These are phyloP conservation scores for Teratosphaeriaceae sp. DNA, from an alignment of 2,329 filamentous ascomycete genomes.

Conservation along the genomic window DNA sequence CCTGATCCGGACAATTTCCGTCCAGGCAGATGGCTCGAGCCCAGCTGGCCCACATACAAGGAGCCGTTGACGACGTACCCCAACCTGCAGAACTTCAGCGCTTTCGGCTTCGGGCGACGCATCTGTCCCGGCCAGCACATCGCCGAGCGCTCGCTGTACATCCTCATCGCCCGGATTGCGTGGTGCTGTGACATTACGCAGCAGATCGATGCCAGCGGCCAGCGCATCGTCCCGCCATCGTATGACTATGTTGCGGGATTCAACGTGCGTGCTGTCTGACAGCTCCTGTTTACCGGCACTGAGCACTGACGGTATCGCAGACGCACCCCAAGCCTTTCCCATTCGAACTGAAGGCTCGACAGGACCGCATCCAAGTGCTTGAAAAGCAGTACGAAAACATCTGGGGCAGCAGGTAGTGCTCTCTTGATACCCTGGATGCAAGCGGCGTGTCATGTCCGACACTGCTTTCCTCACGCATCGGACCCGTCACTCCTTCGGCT, in stretches of 20 bases:
- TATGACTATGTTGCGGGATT: slow-evolving; percentile 17
- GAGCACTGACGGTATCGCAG: neutral
- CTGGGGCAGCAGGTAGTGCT: too few relatives aligned
- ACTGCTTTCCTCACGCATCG: too few relatives aligned
- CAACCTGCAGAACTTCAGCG: slow-evolving; percentile 47
- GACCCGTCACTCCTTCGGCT: too few relatives aligned
- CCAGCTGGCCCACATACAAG: slow-evolving; percentile 46
- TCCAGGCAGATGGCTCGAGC: slow-evolving; percentile 48
- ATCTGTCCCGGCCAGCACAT: slow-evolving; percentile 38
- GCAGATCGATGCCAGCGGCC: slow-evolving; percentile 11
- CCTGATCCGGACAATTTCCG: slow-evolving; percentile 47
- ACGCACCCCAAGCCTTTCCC: neutral
- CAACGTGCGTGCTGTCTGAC: slow-evolving; percentile 9
- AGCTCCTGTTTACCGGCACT: neutral
- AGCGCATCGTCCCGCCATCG: slow-evolving; percentile 8
- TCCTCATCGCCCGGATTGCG: slow-evolving; percentile 25
- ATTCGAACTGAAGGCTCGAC: neutral
- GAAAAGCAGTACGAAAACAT: too few relatives aligned
- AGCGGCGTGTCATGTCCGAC: too few relatives aligned
- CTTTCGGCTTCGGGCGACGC: slow-evolving; percentile 51
- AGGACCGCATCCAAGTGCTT: neutral
- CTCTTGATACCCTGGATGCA: too few relatives aligned
- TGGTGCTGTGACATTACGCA: slow-evolving; percentile 3
- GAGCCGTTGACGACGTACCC: slow-evolving; percentile 46
- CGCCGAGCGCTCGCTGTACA: slow-evolving; percentile 32